Conservation (phyloP, 2,329 filamentous ascomycete genomes). For the Diaporthe ampelina region DNA sequence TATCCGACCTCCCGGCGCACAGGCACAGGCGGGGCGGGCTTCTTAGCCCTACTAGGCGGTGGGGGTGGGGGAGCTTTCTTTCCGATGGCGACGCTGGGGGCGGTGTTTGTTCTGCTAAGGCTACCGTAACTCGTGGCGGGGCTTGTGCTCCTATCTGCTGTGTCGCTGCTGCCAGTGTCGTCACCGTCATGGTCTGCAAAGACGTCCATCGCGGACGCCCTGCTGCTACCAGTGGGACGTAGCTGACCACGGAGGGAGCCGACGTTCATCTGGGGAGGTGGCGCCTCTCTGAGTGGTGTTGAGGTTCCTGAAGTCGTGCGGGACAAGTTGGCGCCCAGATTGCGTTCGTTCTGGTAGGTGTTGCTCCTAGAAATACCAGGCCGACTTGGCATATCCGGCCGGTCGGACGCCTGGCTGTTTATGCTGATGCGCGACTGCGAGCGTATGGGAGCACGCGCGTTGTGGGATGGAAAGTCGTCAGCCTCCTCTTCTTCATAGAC, state of each 20-base stretch:
- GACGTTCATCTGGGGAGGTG: constrained; percentile 47
- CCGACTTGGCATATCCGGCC: constrained; percentile 46
- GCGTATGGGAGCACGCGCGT: constrained; percentile 60
- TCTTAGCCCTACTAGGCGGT: constrained; percentile 64
- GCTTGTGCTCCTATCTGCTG: constrained; percentile 67
- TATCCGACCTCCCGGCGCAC: constrained; percentile 52
- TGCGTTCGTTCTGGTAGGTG: constrained; percentile 54
- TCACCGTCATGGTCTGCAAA: constrained; percentile 64
- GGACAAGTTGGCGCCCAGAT: constrained; percentile 35
- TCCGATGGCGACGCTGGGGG: constrained; percentile 43
- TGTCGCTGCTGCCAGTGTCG: constrained; percentile 64
- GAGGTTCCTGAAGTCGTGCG: constrained; percentile 42
- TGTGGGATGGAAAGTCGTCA: constrained; percentile 51
- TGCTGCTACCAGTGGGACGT: constrained; percentile 57
- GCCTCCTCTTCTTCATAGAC: constrained; percentile 52
- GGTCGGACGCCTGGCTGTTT: constrained; percentile 44
- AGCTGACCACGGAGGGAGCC: constrained; percentile 57
- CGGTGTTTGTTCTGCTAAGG: constrained; percentile 62
- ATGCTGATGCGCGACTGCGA: constrained; percentile 51
- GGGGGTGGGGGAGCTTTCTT: constrained; percentile 61
- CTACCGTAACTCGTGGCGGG: constrained; percentile 70
- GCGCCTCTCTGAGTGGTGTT: constrained; percentile 41
- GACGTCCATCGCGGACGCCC: constrained; percentile 59
- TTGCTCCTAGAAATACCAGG: constrained; percentile 55
- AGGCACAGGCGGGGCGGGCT: constrained; percentile 68